phyloP scores from a whole-genome alignment of 2,329 filamentous ascomycete species.

The Aspergillus glaucus region DNA sequence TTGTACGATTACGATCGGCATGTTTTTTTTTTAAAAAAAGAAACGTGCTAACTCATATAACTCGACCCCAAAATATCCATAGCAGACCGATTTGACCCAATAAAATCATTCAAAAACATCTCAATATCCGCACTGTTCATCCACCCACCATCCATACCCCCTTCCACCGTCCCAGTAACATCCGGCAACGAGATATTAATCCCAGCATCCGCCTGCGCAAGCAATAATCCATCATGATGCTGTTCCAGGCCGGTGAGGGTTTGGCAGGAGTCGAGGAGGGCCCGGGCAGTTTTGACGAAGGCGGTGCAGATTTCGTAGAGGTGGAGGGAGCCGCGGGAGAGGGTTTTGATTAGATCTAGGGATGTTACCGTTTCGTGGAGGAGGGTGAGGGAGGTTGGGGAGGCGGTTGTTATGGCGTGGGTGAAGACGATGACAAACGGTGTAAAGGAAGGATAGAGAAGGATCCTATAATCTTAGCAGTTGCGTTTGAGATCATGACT shows the following conservation, averaged over 20 bases:
- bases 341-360: slow-evolving; percentile 14
- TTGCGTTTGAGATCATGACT: too few relatives aligned
- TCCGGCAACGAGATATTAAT: slow-evolving; percentile 18
- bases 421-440: slow-evolving; percentile 24
- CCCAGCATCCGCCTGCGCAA: slow-evolving; percentile 13
- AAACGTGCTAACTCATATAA: too few relatives aligned
- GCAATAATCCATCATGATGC: slow-evolving; percentile 17
- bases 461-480: slow-evolving; percentile 5
- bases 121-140: slow-evolving; percentile 20
- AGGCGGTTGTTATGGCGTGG: slow-evolving; percentile 21
- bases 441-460: slow-evolving; percentile 21
- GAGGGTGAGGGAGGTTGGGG: slow-evolving; percentile 12
- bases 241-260: slow-evolving; percentile 17
- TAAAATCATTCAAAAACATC: slow-evolving; percentile 22
- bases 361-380: slow-evolving; percentile 18
- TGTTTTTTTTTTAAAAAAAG: too few relatives aligned
- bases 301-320: slow-evolving; percentile 17
- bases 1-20: too few relatives aligned
- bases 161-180: slow-evolving; percentile 17
- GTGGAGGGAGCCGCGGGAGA: slow-evolving; percentile 16
- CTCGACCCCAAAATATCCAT: slow-evolving; percentile 15
- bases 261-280: slow-evolving; percentile 17
- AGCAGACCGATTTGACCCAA: slow-evolving; percentile 18
- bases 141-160: slow-evolving; percentile 10
- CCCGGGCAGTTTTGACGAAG: slow-evolving; percentile 18